Evolutionary conservation across 345 rosid species (phyloP).

Genomic region (Diplotaxis tenuifolia): DNA sequence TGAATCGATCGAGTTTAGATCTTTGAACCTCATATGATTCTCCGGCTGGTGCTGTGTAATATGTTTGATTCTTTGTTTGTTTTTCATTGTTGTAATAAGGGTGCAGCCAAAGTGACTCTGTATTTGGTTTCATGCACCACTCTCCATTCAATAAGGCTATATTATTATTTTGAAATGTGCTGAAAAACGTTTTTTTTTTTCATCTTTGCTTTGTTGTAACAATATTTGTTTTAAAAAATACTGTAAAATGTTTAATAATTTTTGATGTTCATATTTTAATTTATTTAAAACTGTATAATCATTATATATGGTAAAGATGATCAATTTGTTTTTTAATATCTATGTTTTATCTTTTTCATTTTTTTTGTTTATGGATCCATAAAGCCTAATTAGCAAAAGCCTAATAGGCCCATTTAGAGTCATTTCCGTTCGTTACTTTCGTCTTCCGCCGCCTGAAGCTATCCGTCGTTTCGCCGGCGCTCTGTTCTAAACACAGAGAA

Average conservation of each 20-base stretch:
- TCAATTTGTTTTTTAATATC: too few relatives aligned
- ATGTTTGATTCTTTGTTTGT: constrained; percentile 35
- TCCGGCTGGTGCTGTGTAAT: constrained; percentile 36
- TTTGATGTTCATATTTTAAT: neutral
- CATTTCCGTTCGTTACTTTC: neutral
- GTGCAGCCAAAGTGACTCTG: constrained; percentile 31
- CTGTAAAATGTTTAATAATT: neutral
- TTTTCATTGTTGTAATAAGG: constrained; percentile 35
- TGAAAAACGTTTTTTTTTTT: neutral
- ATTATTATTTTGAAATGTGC: neutral
- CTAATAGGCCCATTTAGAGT: constrained; percentile 14
- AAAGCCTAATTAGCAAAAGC: neutral
- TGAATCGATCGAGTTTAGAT: constrained; percentile 33
- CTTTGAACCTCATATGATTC: constrained; percentile 16
- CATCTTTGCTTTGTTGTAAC: neutral
- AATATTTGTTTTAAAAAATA: too few relatives aligned
- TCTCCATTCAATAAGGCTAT: constrained; percentile 32
- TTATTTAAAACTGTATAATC: too few relatives aligned
- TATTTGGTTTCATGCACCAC: constrained; percentile 30
- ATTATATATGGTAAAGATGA: too few relatives aligned
- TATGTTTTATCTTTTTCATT: too few relatives aligned
- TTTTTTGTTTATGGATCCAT: too few relatives aligned
- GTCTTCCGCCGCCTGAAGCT: constrained; percentile 15
- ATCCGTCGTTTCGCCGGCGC: constrained; percentile 9
- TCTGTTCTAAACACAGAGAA: neutral